A percentile compares a stretch with the other conserved stretches of the same genome.
phyloP scores from a whole-genome alignment of 225 moss, liverwort and hornwort species.

The Sphagnum tenellum region DNA sequence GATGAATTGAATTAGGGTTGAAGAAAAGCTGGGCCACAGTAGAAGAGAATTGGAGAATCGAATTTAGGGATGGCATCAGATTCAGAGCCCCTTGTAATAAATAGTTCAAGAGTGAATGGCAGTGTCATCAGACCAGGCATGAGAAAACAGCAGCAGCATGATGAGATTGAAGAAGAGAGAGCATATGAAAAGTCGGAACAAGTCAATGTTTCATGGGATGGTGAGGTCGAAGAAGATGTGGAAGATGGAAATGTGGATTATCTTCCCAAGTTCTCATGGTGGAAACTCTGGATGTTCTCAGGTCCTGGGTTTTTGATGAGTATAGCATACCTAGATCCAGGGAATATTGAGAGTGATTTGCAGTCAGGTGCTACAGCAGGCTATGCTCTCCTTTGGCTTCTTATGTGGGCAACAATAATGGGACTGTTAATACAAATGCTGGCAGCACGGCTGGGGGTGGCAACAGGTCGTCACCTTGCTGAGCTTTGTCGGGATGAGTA shows the following conservation, averaged over 20 bases:
- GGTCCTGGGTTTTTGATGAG: conserved; percentile 95
- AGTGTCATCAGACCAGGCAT: too few species aligned
- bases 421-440: conserved; percentile 74
- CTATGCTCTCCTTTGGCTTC: conserved; percentile 66
- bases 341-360: conserved; percentile 86
- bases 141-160: too few species aligned
- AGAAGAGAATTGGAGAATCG: too few species aligned
- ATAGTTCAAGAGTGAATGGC: too few species aligned
- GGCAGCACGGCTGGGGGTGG: conserved; percentile 81
- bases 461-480: conserved; percentile 81
- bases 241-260: conserved; percentile 54
- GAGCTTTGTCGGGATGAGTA: conserved; percentile 88
- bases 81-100: too few species aligned
- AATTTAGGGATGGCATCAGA: too few species aligned
- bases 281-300: conserved; percentile 80
- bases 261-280: conserved; percentile 80
- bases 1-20: too few species aligned
- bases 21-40: too few species aligned
- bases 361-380: conserved; percentile 85
- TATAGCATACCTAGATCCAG: conserved; percentile 89
- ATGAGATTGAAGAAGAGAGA: conserved; percentile 27
- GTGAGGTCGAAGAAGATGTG: conserved; percentile 44
- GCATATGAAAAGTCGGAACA: conserved; percentile 80
- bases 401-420: conserved; percentile 94
- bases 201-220: conserved; percentile 38